Conservation (phyloP, 2,329 filamentous ascomycete genomes). For the Aspergillus glaucus region DNA sequence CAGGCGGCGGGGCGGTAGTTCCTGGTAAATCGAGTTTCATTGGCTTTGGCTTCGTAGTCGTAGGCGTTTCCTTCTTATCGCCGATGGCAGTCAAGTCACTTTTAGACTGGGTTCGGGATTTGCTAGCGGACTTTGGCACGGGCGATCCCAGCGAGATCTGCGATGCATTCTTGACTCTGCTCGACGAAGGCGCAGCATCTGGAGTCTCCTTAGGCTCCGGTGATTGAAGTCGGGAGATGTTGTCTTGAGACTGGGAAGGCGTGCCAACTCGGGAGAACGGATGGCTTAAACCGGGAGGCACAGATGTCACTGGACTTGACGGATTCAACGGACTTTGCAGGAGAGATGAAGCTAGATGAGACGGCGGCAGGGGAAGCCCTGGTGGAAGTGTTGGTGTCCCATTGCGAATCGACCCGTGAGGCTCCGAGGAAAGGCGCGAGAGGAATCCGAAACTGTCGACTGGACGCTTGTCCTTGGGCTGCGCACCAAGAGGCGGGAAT, state of each 20-base stretch:
- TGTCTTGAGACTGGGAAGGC: constrained; percentile 19
- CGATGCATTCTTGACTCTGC: constrained; percentile 24
- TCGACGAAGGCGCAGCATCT: constrained; percentile 14
- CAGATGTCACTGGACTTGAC: constrained; percentile 25
- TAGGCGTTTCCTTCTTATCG: constrained; percentile 3
- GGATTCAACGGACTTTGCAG: constrained; percentile 25
- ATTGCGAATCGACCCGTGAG: constrained; percentile 23
- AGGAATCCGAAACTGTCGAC: constrained; percentile 32
- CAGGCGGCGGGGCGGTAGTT: constrained; percentile 10
- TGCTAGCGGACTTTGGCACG: constrained; percentile 27
- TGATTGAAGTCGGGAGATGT: constrained; percentile 20
- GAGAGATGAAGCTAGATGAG: constrained; percentile 30
- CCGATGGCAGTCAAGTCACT: constrained; percentile 10
- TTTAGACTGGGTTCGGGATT: constrained; percentile 20
- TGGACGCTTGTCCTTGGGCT: constrained; percentile 29
- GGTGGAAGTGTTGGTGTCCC: constrained; percentile 37
- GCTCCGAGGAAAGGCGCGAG: constrained; percentile 23
- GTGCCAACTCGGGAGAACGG: constrained; percentile 22
- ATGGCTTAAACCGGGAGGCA: constrained; percentile 23
- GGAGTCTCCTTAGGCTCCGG: constrained; percentile 19
- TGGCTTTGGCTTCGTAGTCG: constrained; percentile 22
- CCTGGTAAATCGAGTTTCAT: constrained; percentile 29
- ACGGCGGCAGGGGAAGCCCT: constrained; percentile 37
- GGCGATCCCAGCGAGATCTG: constrained; percentile 40
- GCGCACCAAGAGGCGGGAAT: constrained; percentile 40